A percentile compares a stretch with the other conserved stretches of the same genome.
phyloP scores from a whole-genome alignment of 345 rosid genomes.

The Microthlaspi erraticum region DNA sequence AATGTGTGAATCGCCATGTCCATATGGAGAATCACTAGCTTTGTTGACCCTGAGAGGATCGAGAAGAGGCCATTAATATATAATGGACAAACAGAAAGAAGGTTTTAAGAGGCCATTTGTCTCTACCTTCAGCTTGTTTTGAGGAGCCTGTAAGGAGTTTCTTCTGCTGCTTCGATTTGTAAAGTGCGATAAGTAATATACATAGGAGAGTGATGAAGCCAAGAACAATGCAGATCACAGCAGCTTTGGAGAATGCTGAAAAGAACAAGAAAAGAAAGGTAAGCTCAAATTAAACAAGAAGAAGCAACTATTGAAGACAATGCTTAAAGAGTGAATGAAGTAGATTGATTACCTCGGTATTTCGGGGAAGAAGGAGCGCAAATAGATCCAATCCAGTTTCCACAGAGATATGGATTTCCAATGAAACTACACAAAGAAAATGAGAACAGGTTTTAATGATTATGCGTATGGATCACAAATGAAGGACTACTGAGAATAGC shows the following conservation, averaged over 20 bases:
- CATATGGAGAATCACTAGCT: constrained; percentile 94
- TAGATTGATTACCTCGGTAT: constrained; percentile 56
- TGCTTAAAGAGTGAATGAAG: not conserved
- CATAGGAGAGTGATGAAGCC: constrained; percentile 61
- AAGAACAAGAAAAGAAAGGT: constrained; percentile 22
- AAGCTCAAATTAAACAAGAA: not conserved
- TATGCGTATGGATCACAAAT: not conserved
- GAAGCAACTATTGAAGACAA: not conserved
- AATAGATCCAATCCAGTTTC: constrained; percentile 81
- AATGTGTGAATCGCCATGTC: constrained; percentile 90
- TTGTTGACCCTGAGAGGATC: constrained; percentile 61
- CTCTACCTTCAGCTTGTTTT: constrained; percentile 54
- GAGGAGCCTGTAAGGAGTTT: constrained; percentile 37
- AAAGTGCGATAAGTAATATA: constrained; percentile 56
- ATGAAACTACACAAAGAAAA: constrained; percentile 55
- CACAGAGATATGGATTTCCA: constrained; percentile 84
- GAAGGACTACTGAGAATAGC: not conserved
- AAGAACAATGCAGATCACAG: constrained; percentile 62
- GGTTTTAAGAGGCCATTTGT: not conserved
- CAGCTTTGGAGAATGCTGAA: constrained; percentile 64
- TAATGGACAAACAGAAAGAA: constrained; percentile 11
- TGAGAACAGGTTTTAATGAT: not conserved
- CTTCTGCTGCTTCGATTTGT: constrained; percentile 65
- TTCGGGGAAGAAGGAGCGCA: constrained; percentile 61
- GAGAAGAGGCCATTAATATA: constrained; percentile 2